Conservation (phyloP, 225 moss, liverwort and hornwort genomes). For the Marchantia paleacea region DNA sequence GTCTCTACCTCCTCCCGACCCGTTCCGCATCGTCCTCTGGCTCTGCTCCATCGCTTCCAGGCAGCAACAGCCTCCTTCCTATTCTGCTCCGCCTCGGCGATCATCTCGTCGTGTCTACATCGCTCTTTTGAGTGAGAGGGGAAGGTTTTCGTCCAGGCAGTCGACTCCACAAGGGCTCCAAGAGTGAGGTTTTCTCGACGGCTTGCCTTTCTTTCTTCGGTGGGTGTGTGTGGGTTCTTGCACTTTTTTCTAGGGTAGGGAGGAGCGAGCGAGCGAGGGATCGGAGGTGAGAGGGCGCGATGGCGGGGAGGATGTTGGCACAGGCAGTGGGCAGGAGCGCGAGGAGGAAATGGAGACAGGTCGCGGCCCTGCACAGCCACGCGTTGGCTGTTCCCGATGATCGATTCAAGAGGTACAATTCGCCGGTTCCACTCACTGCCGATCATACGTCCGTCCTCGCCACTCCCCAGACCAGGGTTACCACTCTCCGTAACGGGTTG, state of each 20-base stretch:
- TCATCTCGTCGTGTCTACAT: neutral
- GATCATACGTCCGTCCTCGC: slow-evolving; percentile 62
- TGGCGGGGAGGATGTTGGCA: slow-evolving; percentile 71
- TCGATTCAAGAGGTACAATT: slow-evolving; percentile 68
- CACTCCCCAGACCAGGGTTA: slow-evolving; percentile 66
- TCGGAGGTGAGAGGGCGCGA: slow-evolving; percentile 17
- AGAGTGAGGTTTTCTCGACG: slow-evolving; percentile 8
- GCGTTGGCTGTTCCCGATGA: slow-evolving; percentile 60
- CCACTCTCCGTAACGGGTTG: slow-evolving; percentile 71
- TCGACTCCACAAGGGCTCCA: neutral
- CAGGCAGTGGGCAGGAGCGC: slow-evolving; percentile 57
- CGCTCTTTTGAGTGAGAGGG: neutral
- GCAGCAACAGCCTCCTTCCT: slow-evolving; percentile 5
- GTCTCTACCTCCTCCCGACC: too few species aligned
- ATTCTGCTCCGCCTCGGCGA: neutral
- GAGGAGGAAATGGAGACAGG: slow-evolving; percentile 54
- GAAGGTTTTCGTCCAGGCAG: neutral
- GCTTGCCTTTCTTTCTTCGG: neutral
- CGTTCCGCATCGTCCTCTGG: too few species aligned
- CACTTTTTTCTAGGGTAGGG: neutral
- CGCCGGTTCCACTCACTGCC: slow-evolving; percentile 55
- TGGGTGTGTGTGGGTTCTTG: neutral
- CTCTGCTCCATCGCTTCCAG: neutral
- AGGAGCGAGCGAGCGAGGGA: neutral
- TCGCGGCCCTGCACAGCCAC: slow-evolving; percentile 58